Evolutionary conservation across 2,329 filamentous ascomycete genomes (phyloP).

Genomic region (Aureobasidium sp.): DNA sequence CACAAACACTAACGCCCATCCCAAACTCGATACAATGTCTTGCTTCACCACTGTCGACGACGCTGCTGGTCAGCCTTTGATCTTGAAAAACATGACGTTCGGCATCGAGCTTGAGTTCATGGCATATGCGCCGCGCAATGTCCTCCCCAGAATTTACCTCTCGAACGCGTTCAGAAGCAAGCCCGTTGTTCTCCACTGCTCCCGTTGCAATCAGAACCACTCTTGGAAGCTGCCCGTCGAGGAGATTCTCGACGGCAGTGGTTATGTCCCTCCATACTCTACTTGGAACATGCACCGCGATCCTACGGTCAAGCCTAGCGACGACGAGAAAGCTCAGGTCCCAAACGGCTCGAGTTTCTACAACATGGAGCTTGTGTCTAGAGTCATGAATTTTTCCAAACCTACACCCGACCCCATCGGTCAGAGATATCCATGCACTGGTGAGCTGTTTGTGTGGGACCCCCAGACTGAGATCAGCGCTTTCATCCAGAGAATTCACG

Average conservation of each 20-base stretch:
- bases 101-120: neutral
- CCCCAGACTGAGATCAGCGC: neutral
- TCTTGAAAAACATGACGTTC: neutral
- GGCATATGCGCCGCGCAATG: neutral
- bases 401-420: neutral
- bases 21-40: neutral
- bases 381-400: neutral
- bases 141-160: neutral
- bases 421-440: neutral
- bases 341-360: neutral
- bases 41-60: neutral
- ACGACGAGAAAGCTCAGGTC: neutral
- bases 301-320: neutral
- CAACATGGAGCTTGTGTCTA: neutral
- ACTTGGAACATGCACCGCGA: neutral
- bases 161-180: neutral
- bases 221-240: neutral
- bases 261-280: neutral
- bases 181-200: neutral
- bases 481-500: neutral
- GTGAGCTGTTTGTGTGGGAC: neutral
- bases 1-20: neutral
- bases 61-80: neutral
- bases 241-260: neutral
- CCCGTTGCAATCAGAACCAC: neutral